Conservation (phyloP, 202 grass and related monocot species). For the Hordeum pubiflorum region DNA sequence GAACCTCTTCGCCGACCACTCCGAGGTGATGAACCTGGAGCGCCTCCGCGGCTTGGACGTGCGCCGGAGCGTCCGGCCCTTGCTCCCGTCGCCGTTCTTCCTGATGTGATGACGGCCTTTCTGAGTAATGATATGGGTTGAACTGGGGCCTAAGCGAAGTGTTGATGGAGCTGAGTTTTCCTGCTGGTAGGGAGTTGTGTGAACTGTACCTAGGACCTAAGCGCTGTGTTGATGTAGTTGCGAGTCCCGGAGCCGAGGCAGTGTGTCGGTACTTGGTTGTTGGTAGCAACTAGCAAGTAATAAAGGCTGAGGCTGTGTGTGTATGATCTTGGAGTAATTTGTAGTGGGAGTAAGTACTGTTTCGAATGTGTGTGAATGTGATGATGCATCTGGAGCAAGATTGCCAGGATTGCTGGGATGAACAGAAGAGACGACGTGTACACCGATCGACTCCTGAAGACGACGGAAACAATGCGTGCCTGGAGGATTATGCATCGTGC, state of each 20-base stretch:
- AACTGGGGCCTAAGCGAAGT: no score
- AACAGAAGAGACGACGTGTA: no score
- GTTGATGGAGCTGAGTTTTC: not conserved
- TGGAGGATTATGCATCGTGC: no score
- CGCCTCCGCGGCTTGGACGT: constrained; percentile 42
- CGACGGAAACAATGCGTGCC: no score
- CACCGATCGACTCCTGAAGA: no score
- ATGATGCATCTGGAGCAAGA: no score
- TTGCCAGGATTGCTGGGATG: no score
- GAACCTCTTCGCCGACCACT: constrained; percentile 73
- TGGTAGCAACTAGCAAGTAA: not conserved
- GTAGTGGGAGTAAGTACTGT: not conserved
- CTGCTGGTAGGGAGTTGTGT: not conserved
- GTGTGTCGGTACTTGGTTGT: not conserved
- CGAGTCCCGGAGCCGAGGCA: not conserved
- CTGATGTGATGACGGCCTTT: constrained; percentile 24
- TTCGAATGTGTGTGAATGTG: not conserved
- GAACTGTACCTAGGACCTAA: not conserved
- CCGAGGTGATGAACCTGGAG: constrained; percentile 81
- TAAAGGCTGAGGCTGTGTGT: not conserved
- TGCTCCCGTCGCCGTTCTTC: constrained; percentile 49
- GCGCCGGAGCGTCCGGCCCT: not conserved
- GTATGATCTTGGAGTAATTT: not conserved
- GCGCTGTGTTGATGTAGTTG: not conserved
- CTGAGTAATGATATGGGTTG: not conserved